Evolutionary conservation across 2,329 filamentous ascomycete genomes (phyloP).

Genomic region (Microdochium trichocladiopsis): DNA sequence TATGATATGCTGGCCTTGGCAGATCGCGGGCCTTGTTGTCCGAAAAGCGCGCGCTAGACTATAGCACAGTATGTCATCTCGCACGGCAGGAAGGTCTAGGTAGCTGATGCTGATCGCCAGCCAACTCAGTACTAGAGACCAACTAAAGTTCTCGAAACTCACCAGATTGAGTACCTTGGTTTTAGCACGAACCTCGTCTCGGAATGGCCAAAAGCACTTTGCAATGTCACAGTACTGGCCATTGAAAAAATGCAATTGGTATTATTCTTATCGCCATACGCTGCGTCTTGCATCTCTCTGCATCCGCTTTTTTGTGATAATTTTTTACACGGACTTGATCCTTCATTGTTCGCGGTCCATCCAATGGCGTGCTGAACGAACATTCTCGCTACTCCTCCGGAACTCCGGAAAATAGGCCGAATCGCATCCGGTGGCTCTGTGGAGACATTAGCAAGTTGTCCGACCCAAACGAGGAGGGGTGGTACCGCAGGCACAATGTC

Average conservation of each 20-base stretch:
- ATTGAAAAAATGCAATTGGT: neutral
- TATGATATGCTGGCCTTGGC: too few species aligned
- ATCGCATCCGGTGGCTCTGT: slow-evolving; percentile 71
- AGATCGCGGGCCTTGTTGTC: too few species aligned
- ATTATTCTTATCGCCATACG: neutral
- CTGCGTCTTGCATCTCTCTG: neutral
- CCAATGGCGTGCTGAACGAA: neutral
- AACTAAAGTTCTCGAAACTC: too few species aligned
- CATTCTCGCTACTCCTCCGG: slow-evolving; percentile 44
- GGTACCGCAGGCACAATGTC: neutral
- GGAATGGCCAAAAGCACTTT: too few species aligned
- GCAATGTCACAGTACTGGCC: neutral
- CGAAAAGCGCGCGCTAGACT: too few species aligned
- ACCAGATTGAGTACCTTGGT: too few species aligned
- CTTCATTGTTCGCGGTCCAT: neutral
- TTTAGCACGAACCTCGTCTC: too few species aligned
- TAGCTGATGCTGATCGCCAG: too few species aligned
- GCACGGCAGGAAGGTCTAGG: too few species aligned
- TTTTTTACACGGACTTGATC: neutral
- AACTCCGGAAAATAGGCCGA: slow-evolving; percentile 64
- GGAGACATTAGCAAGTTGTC: slow-evolving; percentile 16
- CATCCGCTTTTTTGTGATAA: neutral
- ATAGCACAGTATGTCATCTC: too few species aligned
- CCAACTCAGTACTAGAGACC: too few species aligned
- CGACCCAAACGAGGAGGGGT: neutral